Conservation (phyloP, 1,284 basidiomycete species). For the Trichosporon coremiiforme region DNA sequence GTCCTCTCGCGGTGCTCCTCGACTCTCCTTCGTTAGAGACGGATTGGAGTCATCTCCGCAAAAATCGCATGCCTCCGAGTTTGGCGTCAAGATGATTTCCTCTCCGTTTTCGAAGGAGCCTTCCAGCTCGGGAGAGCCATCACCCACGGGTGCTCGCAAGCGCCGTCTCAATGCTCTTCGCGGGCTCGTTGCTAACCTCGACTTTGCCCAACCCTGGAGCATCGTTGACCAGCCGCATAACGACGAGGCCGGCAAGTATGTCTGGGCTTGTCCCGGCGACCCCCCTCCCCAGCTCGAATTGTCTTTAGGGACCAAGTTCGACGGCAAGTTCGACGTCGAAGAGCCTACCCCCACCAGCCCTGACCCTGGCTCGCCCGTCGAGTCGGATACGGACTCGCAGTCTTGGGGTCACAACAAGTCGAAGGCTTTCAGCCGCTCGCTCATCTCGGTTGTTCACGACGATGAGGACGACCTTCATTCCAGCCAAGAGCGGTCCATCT, state of each 20-base stretch:
- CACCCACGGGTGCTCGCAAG: conserved; percentile 27
- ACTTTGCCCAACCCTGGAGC: conserved; percentile 51
- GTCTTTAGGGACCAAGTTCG: conserved; percentile 28
- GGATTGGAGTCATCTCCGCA: conserved; percentile 15
- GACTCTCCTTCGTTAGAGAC: conserved; percentile 22
- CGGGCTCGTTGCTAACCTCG: conserved; percentile 48
- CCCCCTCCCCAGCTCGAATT: conserved; percentile 26
- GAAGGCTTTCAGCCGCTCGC: conserved; percentile 22
- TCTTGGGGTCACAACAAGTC: conserved; percentile 6
- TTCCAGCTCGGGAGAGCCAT: conserved; percentile 11
- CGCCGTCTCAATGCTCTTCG: conserved; percentile 45
- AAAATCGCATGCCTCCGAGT: background rate
- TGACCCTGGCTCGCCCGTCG: background rate
- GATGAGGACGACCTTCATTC: conserved; percentile 2
- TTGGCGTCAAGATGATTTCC: background rate
- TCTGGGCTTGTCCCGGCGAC: conserved; percentile 32
- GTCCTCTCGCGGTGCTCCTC: conserved; percentile 24
- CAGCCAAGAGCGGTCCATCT: conserved; percentile 19
- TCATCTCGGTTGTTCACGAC: conserved; percentile 23
- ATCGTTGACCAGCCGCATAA: conserved; percentile 26
- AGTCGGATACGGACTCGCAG: conserved; percentile 3
- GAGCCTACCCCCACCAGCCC: background rate
- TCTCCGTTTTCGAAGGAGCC: conserved; percentile 18
- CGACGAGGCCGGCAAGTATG: conserved; percentile 19
- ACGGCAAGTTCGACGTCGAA: conserved; percentile 22